These are phyloP conservation scores for Sorghum bicolor DNA, from an alignment of 176 grass and related monocot genomes.

Conservation along the genomic window Sorghum_bicolor_NCBIv3 NC_012879.2:6851001-6851500, in stretches of 20 bases:
- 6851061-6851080: constrained; percentile 34
- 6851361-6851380: constrained; percentile 36
- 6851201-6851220: constrained; percentile 58
- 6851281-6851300: constrained; percentile 32
- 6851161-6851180: neutral
- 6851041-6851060: neutral
- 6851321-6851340: constrained; percentile 2
- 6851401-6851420: constrained; percentile 39
- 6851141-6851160: constrained; percentile 45
- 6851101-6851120: constrained; percentile 88
- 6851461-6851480: constrained; percentile 26
- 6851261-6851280: neutral
- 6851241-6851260: constrained; percentile 31
- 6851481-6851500: constrained; percentile 22
- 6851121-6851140: constrained; percentile 64
- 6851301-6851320: constrained; percentile 10
- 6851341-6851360: constrained; percentile 8
- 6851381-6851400: constrained; percentile 27
- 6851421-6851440: constrained; percentile 87
- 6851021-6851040: neutral
- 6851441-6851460: constrained; percentile 39
- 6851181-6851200: constrained; percentile 42
- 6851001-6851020: constrained; percentile 30
- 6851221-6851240: constrained; percentile 78
- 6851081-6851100: constrained; percentile 69